Conservation (phyloP, 2,329 filamentous ascomycete genomes). For the Stemphylium beticola region DNA sequence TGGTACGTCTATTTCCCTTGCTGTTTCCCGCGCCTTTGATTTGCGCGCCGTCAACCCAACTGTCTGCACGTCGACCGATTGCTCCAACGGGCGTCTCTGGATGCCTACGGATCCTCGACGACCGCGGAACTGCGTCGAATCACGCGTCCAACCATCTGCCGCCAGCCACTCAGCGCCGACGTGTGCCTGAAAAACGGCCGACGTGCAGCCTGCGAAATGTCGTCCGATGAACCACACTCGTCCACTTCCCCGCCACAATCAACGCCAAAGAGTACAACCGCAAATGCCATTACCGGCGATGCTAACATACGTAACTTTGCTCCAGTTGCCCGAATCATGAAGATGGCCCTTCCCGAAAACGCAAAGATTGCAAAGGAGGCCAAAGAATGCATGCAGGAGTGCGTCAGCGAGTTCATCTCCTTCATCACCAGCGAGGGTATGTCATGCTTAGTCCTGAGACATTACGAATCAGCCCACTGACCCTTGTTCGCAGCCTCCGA, state of each 20-base stretch:
- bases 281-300: constrained; percentile 58
- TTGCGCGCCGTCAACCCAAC: constrained; percentile 41
- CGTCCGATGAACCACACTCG: constrained; percentile 51
- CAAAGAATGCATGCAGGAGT: constrained; percentile 99
- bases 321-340: constrained; percentile 99
- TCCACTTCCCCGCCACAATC: constrained; percentile 44
- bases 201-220: constrained; percentile 52
- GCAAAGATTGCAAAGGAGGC: constrained; percentile 99
- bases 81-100: constrained; percentile 58
- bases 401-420: constrained; percentile 99
- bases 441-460: constrained; percentile 42
- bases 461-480: constrained; percentile 5
- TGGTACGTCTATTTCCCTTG: constrained; percentile 73
- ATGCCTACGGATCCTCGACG: constrained; percentile 52
- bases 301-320: constrained; percentile 95
- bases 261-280: constrained; percentile 31
- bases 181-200: constrained; percentile 45
- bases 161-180: constrained; percentile 27
- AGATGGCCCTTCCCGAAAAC: constrained; percentile 94
- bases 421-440: constrained; percentile 99
- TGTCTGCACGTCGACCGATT: constrained; percentile 48
- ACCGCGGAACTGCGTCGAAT: constrained; percentile 57
- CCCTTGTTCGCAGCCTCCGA: constrained; percentile 74
- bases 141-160: constrained; percentile 42
- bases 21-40: constrained; percentile 45